Conservation (phyloP, 106 monocot species). For the Amphibolis antarctica region DNA sequence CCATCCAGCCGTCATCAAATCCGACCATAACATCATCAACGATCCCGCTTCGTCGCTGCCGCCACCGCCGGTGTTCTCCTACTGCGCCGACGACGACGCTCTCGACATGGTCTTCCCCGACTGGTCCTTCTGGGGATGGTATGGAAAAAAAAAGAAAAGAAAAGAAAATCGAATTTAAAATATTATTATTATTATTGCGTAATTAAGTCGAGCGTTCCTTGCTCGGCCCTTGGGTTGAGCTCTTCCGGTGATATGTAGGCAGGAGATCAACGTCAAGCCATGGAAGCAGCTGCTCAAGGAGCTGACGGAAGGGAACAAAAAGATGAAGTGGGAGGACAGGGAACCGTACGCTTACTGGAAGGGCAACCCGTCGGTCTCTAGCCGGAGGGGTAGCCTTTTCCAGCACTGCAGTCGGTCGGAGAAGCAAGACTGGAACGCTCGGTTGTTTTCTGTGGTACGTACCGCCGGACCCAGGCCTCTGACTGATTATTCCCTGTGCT, state of each 20-base stretch:
- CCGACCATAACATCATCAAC: neutral
- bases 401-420: constrained; percentile 28
- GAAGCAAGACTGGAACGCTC: constrained; percentile 27
- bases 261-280: constrained; percentile 44
- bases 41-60: neutral
- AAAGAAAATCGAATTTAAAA: neutral
- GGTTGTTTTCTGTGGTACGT: constrained; percentile 6
- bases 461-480: too few species aligned
- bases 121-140: constrained; percentile 84
- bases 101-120: constrained; percentile 58
- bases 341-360: constrained; percentile 45
- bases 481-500: too few species aligned
- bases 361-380: constrained; percentile 18
- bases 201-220: neutral
- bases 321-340: constrained; percentile 26
- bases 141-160: neutral
- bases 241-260: constrained; percentile 9
- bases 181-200: neutral
- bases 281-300: constrained; percentile 29
- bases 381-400: constrained; percentile 13
- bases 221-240: neutral
- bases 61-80: constrained; percentile 44
- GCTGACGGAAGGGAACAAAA: constrained; percentile 22
- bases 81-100: constrained; percentile 43
- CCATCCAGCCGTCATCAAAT: constrained; percentile 19